A percentile compares a stretch with the other conserved stretches of the same genome.
phyloP scores from a whole-genome alignment of 306 rosid genomes.

The Albizia julibrissin region DNA sequence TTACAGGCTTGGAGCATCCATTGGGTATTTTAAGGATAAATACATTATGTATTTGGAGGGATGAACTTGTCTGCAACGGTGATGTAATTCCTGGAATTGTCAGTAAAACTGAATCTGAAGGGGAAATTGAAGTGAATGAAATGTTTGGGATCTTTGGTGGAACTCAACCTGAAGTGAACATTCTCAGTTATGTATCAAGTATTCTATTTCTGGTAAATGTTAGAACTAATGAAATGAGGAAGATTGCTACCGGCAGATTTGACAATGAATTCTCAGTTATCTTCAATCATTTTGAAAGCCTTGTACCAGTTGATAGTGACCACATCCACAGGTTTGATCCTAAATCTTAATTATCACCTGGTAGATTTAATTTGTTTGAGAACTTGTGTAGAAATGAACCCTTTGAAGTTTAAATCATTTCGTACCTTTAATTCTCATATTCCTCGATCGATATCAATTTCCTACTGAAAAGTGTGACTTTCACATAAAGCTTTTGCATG shows the following conservation, averaged over 20 bases:
- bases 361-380: background rate
- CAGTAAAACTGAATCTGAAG: background rate
- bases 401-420: background rate
- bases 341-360: background rate
- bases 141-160: background rate
- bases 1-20: background rate
- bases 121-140: background rate
- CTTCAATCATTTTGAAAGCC: conserved; percentile 23
- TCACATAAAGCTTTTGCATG: background rate
- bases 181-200: background rate
- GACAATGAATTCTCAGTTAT: background rate
- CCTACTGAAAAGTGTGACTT: background rate
- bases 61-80: background rate
- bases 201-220: background rate
- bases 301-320: background rate
- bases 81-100: background rate
- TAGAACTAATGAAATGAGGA: background rate
- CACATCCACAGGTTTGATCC: background rate
- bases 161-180: background rate
- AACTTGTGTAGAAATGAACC: background rate
- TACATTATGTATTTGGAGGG: background rate
- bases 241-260: too few species aligned
- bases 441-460: background rate
- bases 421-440: background rate
- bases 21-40: background rate